phyloP scores from a whole-genome alignment of 2,329 filamentous ascomycete genomes.

The Penicillium sp. region DNA sequence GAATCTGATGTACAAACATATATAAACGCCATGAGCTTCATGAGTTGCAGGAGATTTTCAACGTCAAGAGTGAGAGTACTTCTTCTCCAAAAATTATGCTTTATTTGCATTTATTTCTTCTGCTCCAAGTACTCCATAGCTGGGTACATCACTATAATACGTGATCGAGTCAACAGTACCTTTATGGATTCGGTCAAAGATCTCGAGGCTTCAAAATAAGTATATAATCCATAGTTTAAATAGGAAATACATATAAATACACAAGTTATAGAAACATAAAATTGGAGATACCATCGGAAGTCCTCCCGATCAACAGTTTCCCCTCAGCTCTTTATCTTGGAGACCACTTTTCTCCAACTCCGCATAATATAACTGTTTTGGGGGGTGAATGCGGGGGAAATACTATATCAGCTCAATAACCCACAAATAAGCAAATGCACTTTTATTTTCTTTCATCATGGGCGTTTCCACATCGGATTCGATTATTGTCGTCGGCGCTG shows the following conservation, averaged over 20 bases:
- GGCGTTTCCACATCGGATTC: constrained; percentile 15
- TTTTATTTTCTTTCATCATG: constrained; percentile 13
- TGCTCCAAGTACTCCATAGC: neutral
- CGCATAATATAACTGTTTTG: constrained; percentile 11
- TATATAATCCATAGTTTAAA: neutral
- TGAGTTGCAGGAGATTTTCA: neutral
- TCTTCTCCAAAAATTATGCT: neutral
- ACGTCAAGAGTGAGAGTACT: too few species aligned
- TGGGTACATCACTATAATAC: neutral
- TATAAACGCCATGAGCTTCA: neutral
- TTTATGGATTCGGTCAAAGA: neutral
- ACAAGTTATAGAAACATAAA: neutral
- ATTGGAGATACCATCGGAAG: neutral
- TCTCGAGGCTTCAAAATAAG: neutral
- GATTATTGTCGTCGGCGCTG: constrained; percentile 4
- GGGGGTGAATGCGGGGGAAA: constrained; percentile 9
- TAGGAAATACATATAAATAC: neutral
- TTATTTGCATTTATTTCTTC: neutral
- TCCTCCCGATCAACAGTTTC: neutral
- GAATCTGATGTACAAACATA: neutral
- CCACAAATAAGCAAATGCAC: neutral
- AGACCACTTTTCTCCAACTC: constrained; percentile 4
- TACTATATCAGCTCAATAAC: constrained; percentile 14
- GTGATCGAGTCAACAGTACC: neutral
- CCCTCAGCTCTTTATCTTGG: constrained; percentile 8